These are phyloP conservation scores for Populus tomentosa DNA, from an alignment of 441 rosid genomes.

Conservation along the genomic window DNA sequence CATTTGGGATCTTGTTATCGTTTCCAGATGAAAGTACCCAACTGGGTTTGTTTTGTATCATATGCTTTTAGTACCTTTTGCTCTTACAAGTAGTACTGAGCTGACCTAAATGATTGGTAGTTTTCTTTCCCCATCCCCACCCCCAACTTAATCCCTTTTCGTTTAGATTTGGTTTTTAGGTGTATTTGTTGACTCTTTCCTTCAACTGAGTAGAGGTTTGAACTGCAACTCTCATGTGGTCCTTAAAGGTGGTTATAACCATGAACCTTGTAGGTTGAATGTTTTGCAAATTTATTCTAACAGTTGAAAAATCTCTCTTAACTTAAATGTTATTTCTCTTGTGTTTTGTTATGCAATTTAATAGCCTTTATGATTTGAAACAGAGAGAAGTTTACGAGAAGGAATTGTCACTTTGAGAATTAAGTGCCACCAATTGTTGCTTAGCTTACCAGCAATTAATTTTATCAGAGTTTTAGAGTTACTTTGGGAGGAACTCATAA, in stretches of 20 bases:
- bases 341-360: not conserved
- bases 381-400: not conserved
- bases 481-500: too few species aligned
- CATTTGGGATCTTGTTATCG: constrained; percentile 15
- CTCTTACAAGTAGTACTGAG: constrained; percentile 16
- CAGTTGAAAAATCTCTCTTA: not conserved
- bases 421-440: not conserved
- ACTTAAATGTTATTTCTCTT: not conserved
- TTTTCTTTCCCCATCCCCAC: not conserved
- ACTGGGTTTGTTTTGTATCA: constrained; percentile 38
- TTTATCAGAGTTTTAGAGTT: not conserved
- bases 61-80: constrained; percentile 25
- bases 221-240: constrained; percentile 5
- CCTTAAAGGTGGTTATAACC: not conserved
- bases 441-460: not conserved
- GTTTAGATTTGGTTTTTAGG: constrained; percentile 13
- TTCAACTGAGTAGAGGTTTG: constrained; percentile 20
- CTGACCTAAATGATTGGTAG: constrained; percentile 21
- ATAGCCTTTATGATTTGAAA: not conserved
- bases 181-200: constrained; percentile 24
- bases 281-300: not conserved
- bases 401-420: not conserved
- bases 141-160: not conserved
- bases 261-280: not conserved
- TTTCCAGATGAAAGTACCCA: constrained; percentile 16